phyloP scores from a whole-genome alignment of 441 rosid species.

The Eutrema salsugineum region DNA sequence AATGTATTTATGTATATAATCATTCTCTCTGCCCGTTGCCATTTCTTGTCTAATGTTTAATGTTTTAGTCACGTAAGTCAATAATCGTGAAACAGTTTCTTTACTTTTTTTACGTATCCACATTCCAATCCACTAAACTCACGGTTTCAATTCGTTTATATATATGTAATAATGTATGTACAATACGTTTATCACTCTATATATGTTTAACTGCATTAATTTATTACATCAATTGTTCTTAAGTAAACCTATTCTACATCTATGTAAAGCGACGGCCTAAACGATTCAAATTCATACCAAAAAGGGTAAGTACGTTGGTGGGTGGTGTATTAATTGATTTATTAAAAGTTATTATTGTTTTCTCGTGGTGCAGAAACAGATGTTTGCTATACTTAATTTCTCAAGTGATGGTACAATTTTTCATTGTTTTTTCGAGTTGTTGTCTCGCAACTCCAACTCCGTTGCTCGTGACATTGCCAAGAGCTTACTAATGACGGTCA shows the following conservation, averaged over 20 bases:
- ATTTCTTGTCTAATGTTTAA: neutral
- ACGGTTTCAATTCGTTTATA: neutral
- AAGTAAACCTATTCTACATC: neutral
- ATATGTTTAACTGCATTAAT: neutral
- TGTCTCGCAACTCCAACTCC: too few species aligned
- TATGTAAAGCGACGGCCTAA: slow-evolving; percentile 2
- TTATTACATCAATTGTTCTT: neutral
- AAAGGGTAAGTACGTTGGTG: slow-evolving; percentile 27
- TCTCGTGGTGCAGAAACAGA: too few species aligned
- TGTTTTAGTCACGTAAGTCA: neutral
- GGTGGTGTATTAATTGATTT: slow-evolving; percentile 19
- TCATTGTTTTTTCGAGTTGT: too few species aligned
- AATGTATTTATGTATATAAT: neutral
- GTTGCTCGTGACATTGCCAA: too few species aligned
- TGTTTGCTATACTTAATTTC: too few species aligned
- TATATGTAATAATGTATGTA: too few species aligned
- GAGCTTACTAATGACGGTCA: too few species aligned
- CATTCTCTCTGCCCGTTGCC: neutral
- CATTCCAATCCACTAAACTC: neutral
- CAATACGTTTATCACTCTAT: neutral
- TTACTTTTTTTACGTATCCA: neutral
- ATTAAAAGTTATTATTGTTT: neutral
- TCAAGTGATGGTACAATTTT: too few species aligned
- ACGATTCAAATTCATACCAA: slow-evolving; percentile 10
- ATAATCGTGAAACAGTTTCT: neutral